phyloP scores from a whole-genome alignment of 2,329 filamentous ascomycete species.

The Fusarium sp. region DNA sequence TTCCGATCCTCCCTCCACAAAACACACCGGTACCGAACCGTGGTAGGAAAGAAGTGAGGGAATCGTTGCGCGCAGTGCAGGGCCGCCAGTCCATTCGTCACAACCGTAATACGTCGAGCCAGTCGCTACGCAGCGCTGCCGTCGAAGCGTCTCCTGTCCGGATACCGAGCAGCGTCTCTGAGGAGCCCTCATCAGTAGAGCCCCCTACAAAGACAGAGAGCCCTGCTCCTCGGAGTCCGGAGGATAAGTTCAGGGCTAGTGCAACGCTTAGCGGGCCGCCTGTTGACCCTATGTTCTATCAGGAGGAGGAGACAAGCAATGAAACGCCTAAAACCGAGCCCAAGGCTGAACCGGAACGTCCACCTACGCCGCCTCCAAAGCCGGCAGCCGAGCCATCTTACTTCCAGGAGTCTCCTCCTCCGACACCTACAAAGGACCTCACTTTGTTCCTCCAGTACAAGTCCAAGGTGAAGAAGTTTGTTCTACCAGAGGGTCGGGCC shows the following conservation, averaged over 20 bases:
- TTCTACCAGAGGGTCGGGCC: constrained; percentile 81
- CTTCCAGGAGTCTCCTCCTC: constrained; percentile 70
- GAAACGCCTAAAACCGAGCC: constrained; percentile 31
- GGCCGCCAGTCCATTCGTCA: constrained; percentile 60
- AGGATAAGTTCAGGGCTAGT: constrained; percentile 68
- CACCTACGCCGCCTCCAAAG: constrained; percentile 54
- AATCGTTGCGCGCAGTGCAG: constrained; percentile 77
- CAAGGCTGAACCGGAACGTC: constrained; percentile 37
- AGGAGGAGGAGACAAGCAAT: constrained; percentile 25
- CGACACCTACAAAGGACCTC: constrained; percentile 77
- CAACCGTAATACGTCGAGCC: constrained; percentile 57
- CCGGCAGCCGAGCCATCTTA: constrained; percentile 53
- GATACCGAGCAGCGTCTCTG: constrained; percentile 66
- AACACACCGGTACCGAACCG: constrained; percentile 85
- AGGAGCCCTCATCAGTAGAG: constrained; percentile 56
- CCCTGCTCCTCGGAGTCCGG: constrained; percentile 65
- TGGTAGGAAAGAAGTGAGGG: constrained; percentile 77
- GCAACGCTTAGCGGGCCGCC: constrained; percentile 68
- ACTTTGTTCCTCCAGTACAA: constrained; percentile 97
- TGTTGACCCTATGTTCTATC: constrained; percentile 53
- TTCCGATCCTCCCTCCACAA: constrained; percentile 86
- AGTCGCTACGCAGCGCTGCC: constrained; percentile 49
- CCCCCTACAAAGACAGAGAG: constrained; percentile 37
- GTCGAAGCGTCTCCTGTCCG: constrained; percentile 70
- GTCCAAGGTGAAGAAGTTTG: constrained; percentile 95